Base-by-base conservation (phyloP, 306 rosid genomes). In the Fragaria iinumae region DNA sequence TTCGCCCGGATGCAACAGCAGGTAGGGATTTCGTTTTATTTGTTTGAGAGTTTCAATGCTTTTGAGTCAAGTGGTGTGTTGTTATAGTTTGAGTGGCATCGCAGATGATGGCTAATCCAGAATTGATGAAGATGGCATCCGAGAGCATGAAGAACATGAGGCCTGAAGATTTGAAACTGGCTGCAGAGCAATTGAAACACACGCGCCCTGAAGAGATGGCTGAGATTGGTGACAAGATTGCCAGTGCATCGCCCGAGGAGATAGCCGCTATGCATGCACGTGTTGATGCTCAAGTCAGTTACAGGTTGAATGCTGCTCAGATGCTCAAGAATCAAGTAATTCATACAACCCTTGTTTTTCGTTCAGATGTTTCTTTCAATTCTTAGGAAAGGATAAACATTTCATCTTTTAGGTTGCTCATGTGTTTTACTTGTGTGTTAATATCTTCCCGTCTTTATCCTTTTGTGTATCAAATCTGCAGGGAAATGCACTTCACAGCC, bases 81-180 rank as follows among this genome's bases (percentile, higher is more conserved):
- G 41, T 38, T 34, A n/a, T 71, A 13, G 20, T 57, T 59, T 72
- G 2, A 27, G 12, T 69, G 84, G 77, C 29, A 70, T 79, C 88
- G 83, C 82, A 92, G 99, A 88, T 95, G 99, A 95, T 92, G 97
- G 71, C 96, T 38, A 95, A 95, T 86, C 99, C 99, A 3, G 97
- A 92, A 5, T 76, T 95, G 74, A 81, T 95, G 90, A 90, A 63
- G 92, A 89, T 92, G 99, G 99, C 98, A 12, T 84, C 97, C 0
- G 99, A 95, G 76, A 85, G 97, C 88, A 95, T 95, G 97, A 89
- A 92, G 88, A 89, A 85, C 84, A 84, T 95, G 93, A 88, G 82
- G 70, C 79, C 97, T 12, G 93, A 95, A 73, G 98, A 95, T 83
- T 88, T 91, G 68, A 92, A 83, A 73, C 44, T 77, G 41, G 99